These are phyloP conservation scores for Rickenella mellea DNA, from an alignment of 768 basidiomycete genomes.

Conservation along the genomic window DNA sequence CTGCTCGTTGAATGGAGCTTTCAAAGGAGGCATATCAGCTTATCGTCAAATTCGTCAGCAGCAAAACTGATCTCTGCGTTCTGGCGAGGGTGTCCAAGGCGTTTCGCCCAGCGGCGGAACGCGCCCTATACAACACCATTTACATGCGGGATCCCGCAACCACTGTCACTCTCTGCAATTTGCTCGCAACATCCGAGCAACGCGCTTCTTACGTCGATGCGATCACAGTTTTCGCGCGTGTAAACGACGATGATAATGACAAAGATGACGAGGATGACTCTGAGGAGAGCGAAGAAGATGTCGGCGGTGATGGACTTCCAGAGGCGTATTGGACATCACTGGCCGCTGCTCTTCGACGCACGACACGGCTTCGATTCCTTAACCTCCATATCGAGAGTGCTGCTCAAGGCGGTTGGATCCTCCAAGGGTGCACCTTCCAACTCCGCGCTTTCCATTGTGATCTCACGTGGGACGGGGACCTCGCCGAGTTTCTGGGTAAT, in stretches of 20 bases:
- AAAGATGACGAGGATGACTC: constrained; percentile 13
- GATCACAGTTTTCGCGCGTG: constrained; percentile 36
- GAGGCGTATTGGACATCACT: constrained; percentile 41
- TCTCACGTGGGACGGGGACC: constrained; percentile 50
- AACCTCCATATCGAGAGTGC: constrained; percentile 32
- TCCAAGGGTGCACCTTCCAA: constrained; percentile 35
- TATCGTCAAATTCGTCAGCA: constrained; percentile 43
- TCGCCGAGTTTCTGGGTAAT: constrained; percentile 41
- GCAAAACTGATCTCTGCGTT: constrained; percentile 41
- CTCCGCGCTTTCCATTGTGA: constrained; percentile 59
- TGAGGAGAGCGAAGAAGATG: constrained; percentile 16
- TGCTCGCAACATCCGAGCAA: constrained; percentile 35
- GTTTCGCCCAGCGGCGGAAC: constrained; percentile 47
- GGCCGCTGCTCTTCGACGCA: constrained; percentile 38
- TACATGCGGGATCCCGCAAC: constrained; percentile 30
- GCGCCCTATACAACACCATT: constrained; percentile 50
- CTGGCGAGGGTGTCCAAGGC: constrained; percentile 50
- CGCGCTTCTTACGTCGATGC: constrained; percentile 44
- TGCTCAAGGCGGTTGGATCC: constrained; percentile 29
- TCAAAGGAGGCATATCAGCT: constrained; percentile 50
- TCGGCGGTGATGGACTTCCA: constrained; percentile 14
- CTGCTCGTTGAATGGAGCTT: constrained; percentile 39
- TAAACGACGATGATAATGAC: constrained; percentile 16
- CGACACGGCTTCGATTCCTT: constrained; percentile 38
- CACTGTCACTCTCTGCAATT: constrained; percentile 34